Evolutionary conservation across 163 green algal species (phyloP), one percentile per base, ranked within the genome.

Genomic region (Chlamydomonas reinhardtii): DNA sequence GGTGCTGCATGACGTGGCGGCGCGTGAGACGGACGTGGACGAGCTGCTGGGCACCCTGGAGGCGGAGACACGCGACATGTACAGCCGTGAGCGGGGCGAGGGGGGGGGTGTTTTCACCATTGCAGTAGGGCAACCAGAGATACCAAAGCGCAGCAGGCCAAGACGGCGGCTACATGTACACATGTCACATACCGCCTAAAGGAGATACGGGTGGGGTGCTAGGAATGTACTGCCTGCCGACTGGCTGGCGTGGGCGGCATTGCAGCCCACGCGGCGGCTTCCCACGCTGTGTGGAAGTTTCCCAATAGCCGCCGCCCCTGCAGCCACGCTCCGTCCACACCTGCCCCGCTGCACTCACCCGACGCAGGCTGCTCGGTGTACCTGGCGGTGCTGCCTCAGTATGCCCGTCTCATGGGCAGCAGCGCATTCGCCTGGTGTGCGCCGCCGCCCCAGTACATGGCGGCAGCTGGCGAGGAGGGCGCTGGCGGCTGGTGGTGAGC

Each of bases 351-450:
- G 32, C 20, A 19, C 35, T 6, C 69, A 52, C 68, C 68, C 65
- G n/a, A 31, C 54, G 22, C 66, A 85, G 81, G 71, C 56, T 87
- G 81, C 59, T 73, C 81, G 35, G 81, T 87, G 19, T 87, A 87
- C 72, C 71, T 87, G 31, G 81, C 70, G 3, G 37, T 87, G 14
- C 80, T 76, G 56, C 81, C 81, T 1, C 59, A 72, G 31, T 87
- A 87, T 56, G 34, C 32, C 37, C 68, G 71, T 9, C 81, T 87
- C 15, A 59, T 87, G 17, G 31, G 25, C 59, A 59, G 17, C 70
- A 68, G 56, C 70, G 34, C 81, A 5, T 80, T 39, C 59, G 39
- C 11, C 68, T 85, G 68, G 48, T 74, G n/a, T 34, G 29, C 25
- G 24, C 19, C 31, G 24, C 19, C 31, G 32, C 61, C 59, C 17